Conservation (phyloP, 73 alveolate species). For the Paramecium octaurelia region DNA sequence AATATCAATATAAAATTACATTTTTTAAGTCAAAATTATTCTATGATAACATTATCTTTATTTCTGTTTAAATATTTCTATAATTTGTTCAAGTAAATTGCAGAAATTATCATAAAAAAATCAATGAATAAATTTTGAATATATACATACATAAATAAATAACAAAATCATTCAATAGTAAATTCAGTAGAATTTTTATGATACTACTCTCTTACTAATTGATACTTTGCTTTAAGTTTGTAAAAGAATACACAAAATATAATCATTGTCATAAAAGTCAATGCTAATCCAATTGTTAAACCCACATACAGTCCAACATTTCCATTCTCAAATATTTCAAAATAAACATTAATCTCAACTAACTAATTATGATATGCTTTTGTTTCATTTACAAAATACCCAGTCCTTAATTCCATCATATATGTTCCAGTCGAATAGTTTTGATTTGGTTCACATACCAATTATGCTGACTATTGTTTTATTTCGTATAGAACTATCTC, state of each 20-base stretch:
- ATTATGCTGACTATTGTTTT: not conserved
- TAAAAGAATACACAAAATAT: slow-evolving; percentile 35
- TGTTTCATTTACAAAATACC: not conserved
- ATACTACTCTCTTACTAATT: not conserved
- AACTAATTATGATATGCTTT: not conserved
- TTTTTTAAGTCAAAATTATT: no score
- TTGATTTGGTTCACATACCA: slow-evolving; percentile 19
- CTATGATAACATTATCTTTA: no score
- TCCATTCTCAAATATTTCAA: slow-evolving; percentile 43
- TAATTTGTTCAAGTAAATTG: no score
- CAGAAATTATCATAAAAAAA: no score
- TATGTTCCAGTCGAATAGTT: slow-evolving; percentile 26
- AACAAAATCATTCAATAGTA: not conserved
- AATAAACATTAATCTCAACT: not conserved
- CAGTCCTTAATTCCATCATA: slow-evolving; percentile 3
- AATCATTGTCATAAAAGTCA: not conserved
- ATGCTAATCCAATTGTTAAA: slow-evolving; percentile 26
- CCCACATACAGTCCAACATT: slow-evolving; percentile 50
- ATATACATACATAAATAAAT: not conserved
- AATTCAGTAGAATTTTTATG: slow-evolving; percentile 1
- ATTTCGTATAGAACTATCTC: not conserved
- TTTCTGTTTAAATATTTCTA: not conserved
- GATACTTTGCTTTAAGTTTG: slow-evolving; percentile 36
- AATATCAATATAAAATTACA: not conserved
- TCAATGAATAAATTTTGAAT: not conserved